Evolutionary conservation across 2,329 filamentous ascomycete genomes (phyloP).

Genomic region (Microdochium paspali): DNA sequence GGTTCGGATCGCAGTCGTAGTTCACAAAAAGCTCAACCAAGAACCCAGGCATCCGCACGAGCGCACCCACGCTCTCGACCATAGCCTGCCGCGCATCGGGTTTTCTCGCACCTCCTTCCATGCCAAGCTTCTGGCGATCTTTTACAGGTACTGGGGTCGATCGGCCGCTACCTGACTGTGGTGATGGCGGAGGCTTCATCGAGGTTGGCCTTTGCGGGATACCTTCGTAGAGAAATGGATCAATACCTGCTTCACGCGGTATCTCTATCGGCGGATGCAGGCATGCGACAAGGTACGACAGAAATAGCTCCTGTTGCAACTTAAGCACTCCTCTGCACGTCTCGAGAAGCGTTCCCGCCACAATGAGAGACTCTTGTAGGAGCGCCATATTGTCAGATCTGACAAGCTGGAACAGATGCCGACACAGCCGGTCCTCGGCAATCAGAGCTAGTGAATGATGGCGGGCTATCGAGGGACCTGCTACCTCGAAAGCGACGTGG

Average conservation of each 20-base stretch:
- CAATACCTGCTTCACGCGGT: constrained; percentile 79
- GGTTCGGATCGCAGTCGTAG: constrained; percentile 91
- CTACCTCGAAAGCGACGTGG: constrained; percentile 92
- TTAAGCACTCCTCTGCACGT: constrained; percentile 89
- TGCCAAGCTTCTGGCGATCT: constrained; percentile 82
- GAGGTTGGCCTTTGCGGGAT: constrained; percentile 87
- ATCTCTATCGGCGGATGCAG: constrained; percentile 92
- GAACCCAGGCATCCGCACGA: constrained; percentile 87
- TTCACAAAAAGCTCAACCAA: constrained; percentile 96
- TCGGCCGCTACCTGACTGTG: constrained; percentile 64
- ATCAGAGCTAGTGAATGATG: constrained; percentile 82
- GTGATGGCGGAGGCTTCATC: constrained; percentile 64
- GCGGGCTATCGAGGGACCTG: constrained; percentile 86
- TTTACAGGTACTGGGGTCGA: constrained; percentile 86
- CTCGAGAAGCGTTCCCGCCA: constrained; percentile 81
- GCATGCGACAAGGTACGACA: constrained; percentile 90
- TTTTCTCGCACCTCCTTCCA: constrained; percentile 85
- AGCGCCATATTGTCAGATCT: constrained; percentile 95
- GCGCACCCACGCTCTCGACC: constrained; percentile 90
- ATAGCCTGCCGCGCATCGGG: constrained; percentile 95
- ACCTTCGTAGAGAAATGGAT: constrained; percentile 83
- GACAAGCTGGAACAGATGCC: constrained; percentile 91
- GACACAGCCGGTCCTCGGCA: constrained; percentile 87
- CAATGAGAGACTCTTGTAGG: constrained; percentile 82
- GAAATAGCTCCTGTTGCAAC: constrained; percentile 89